These are phyloP conservation scores for Phialophora expanda DNA, from an alignment of 2,329 filamentous ascomycete genomes.

Conservation along the genomic window DNA sequence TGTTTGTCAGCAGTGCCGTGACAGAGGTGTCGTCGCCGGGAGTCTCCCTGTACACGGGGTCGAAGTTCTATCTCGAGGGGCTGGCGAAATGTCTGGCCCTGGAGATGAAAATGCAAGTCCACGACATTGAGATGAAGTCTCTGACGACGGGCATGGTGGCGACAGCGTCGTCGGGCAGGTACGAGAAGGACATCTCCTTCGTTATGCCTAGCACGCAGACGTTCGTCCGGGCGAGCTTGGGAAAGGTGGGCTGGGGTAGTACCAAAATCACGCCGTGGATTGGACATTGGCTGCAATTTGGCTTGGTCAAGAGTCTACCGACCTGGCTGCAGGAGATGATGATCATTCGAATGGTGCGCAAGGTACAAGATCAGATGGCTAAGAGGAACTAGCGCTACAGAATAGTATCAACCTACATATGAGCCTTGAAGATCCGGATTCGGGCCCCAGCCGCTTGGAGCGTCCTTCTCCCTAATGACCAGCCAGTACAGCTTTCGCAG, in stretches of 20 bases:
- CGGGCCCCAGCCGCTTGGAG: background rate
- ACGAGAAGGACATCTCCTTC: constrained; percentile 23
- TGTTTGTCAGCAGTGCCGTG: constrained; percentile 58
- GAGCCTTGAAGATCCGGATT: constrained; percentile 7
- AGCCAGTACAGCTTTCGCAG: constrained; percentile 24
- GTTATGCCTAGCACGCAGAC: constrained; percentile 28
- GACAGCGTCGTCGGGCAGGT: constrained; percentile 32
- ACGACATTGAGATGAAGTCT: constrained; percentile 49
- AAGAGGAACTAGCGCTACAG: background rate
- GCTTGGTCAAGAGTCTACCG: constrained; percentile 20
- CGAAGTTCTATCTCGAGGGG: constrained; percentile 55
- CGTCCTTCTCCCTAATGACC: constrained; percentile 14
- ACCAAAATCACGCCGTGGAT: constrained; percentile 44
- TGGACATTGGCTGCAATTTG: constrained; percentile 43
- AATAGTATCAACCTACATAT: background rate
- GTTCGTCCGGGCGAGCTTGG: constrained; percentile 44
- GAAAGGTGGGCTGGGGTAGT: constrained; percentile 46
- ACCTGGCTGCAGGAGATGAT: constrained; percentile 18
- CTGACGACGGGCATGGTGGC: constrained; percentile 46
- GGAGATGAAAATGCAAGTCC: constrained; percentile 50
- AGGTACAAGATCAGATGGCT: constrained; percentile 4
- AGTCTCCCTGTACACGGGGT: constrained; percentile 52
- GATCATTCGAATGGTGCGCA: constrained; percentile 1
- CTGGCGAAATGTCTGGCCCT: constrained; percentile 49
- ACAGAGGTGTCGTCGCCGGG: constrained; percentile 54